Evolutionary conservation across 805 yeast genomes (phyloP).

Genomic region (Cephaloascus albidus): DNA sequence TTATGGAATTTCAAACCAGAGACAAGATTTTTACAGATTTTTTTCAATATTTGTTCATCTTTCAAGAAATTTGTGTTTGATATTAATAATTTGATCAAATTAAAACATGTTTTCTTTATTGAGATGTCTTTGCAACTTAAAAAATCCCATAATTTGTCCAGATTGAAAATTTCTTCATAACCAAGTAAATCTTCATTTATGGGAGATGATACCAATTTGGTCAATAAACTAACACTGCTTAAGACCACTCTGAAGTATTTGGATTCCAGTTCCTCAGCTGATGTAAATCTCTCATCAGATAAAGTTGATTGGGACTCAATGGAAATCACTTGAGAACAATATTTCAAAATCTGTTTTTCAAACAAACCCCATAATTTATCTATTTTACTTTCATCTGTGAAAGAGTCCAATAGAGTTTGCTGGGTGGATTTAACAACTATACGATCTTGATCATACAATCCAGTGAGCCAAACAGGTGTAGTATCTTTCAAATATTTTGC

Average conservation of each 20-base stretch:
- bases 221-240: slow-evolving; percentile 40
- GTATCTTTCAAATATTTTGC: slow-evolving; percentile 62
- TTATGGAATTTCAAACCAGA: neutral
- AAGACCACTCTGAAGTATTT: slow-evolving; percentile 54
- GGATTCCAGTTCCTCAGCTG: slow-evolving; percentile 53
- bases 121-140: neutral
- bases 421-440: slow-evolving; percentile 43
- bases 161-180: slow-evolving; percentile 22
- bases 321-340: slow-evolving; percentile 39
- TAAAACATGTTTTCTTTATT: neutral
- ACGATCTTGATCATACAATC: slow-evolving; percentile 62
- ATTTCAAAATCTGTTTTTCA: slow-evolving; percentile 43
- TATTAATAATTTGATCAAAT: neutral
- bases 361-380: slow-evolving; percentile 55
- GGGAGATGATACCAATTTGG: slow-evolving; percentile 7
- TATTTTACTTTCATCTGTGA: slow-evolving; percentile 43
- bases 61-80: neutral
- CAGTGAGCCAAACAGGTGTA: slow-evolving; percentile 66
- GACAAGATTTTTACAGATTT: too few relatives aligned
- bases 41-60: neutral
- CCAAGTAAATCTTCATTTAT: neutral
- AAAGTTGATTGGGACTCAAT: slow-evolving; percentile 54
- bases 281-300: slow-evolving; percentile 65
- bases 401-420: slow-evolving; percentile 39
- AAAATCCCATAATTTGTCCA: slow-evolving; percentile 20